These are phyloP conservation scores for Saccharomycopsis sp. DNA, from an alignment of 805 yeast species.

Conservation along the genomic window DNA sequence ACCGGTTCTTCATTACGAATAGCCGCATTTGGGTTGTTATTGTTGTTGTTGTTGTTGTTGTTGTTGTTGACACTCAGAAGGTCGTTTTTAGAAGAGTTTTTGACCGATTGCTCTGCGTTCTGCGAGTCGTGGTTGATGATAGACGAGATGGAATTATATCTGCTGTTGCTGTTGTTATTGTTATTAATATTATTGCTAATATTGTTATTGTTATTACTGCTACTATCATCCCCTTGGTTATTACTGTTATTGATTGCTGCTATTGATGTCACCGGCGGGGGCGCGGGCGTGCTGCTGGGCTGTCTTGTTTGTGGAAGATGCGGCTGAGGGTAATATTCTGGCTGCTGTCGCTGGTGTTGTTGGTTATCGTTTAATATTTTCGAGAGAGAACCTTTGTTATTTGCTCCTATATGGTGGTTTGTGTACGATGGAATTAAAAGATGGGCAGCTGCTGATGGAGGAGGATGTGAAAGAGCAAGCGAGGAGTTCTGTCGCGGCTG, in stretches of 20 bases:
- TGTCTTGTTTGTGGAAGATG: background rate
- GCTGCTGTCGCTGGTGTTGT: background rate
- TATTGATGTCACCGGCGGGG: background rate
- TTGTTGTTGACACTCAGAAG: no score
- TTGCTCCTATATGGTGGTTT: background rate
- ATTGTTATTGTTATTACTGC: background rate
- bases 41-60: background rate
- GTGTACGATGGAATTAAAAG: background rate
- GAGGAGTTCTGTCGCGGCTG: background rate
- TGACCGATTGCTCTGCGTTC: background rate
- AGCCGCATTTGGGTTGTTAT: background rate
- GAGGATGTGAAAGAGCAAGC: background rate
- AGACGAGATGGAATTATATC: conserved; percentile 1
- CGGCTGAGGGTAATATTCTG: conserved; percentile 1
- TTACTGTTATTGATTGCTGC: background rate
- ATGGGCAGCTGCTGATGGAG: background rate
- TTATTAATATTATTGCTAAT: background rate
- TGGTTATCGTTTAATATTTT: background rate
- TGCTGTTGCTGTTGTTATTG: background rate
- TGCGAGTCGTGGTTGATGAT: conserved; percentile 9
- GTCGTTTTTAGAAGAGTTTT: no score
- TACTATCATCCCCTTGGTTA: background rate
- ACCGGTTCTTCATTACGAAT: background rate
- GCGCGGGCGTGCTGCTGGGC: background rate
- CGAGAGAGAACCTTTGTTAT: conserved; percentile 21